Evolutionary conservation across 768 basidiomycete species (phyloP).

Genomic region (Tricholoma furcatifolium): DNA sequence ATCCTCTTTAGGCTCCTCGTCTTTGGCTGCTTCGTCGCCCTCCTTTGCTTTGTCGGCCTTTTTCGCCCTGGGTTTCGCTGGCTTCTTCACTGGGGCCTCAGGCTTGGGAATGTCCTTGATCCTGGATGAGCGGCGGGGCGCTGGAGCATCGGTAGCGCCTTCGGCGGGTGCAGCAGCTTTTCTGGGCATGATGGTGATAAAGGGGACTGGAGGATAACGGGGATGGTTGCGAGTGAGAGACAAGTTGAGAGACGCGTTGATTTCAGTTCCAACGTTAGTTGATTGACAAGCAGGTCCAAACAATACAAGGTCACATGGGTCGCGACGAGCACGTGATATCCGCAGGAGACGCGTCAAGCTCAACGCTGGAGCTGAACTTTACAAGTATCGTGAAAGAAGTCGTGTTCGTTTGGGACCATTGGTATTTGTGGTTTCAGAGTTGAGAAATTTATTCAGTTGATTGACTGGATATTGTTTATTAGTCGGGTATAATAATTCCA

Average conservation of each 20-base stretch:
- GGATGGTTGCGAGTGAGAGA: conserved; percentile 15
- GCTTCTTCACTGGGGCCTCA: conserved; percentile 53
- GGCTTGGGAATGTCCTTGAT: conserved; percentile 72
- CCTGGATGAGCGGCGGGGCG: conserved; percentile 71
- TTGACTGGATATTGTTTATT: no score
- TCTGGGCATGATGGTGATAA: conserved; percentile 54
- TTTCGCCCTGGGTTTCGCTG: conserved; percentile 62
- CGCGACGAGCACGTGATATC: conserved; percentile 19
- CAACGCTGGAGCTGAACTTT: no score
- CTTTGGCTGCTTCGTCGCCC: no score
- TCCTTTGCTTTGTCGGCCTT: conserved; percentile 45
- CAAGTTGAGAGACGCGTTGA: conserved; percentile 23
- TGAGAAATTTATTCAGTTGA: no score
- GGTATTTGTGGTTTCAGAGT: no score
- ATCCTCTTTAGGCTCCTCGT: conserved; percentile 47
- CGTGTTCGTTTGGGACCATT: no score
- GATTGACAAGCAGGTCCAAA: conserved; percentile 20
- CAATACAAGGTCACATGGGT: conserved; percentile 23
- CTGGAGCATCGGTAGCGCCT: conserved; percentile 36
- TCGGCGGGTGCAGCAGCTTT: conserved; percentile 55
- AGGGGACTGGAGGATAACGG: conserved; percentile 3
- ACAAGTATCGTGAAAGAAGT: no score
- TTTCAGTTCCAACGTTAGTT: conserved; percentile 22
- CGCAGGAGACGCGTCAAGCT: conserved; percentile 7
- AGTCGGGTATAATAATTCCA: no score